Conservation (phyloP, 306 rosid genomes). For the Prunus armeniaca region DNA sequence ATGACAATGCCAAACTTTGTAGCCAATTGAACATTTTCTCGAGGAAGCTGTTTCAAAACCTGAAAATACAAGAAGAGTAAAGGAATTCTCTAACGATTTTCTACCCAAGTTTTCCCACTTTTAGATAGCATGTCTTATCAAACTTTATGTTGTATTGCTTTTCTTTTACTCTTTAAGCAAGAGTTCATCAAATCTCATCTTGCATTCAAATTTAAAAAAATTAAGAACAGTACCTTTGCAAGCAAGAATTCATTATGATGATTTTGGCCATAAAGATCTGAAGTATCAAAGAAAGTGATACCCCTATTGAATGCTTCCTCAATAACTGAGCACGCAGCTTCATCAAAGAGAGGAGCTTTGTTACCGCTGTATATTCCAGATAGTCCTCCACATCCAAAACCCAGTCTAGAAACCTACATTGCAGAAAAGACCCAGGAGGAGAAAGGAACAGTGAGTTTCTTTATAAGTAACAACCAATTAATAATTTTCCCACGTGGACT, state of each 20-base stretch:
- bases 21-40: slow-evolving; percentile 64
- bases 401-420: slow-evolving; percentile 72
- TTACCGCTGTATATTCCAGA: slow-evolving; percentile 49
- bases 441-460: not conserved
- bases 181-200: not conserved
- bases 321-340: slow-evolving; percentile 59
- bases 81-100: not conserved
- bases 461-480: not conserved
- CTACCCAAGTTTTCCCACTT: too few species aligned
- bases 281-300: slow-evolving; percentile 68
- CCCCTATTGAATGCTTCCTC: slow-evolving; percentile 64
- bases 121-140: not conserved
- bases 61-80: slow-evolving; percentile 19
- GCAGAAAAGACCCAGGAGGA: not conserved
- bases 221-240: slow-evolving; percentile 42
- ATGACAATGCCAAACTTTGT: slow-evolving; percentile 55
- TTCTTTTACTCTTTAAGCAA: not conserved
- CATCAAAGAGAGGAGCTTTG: slow-evolving; percentile 57
- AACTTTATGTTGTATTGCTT: not conserved
- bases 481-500: not conserved
- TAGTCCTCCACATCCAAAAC: slow-evolving; percentile 81
- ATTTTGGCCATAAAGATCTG: slow-evolving; percentile 56
- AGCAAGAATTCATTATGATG: slow-evolving; percentile 71
- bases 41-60: slow-evolving; percentile 71
- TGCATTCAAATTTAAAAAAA: not conserved